Base-by-base conservation (phyloP, 371 early-diverging fungal species). In the Chytridium lagenaria region DNA sequence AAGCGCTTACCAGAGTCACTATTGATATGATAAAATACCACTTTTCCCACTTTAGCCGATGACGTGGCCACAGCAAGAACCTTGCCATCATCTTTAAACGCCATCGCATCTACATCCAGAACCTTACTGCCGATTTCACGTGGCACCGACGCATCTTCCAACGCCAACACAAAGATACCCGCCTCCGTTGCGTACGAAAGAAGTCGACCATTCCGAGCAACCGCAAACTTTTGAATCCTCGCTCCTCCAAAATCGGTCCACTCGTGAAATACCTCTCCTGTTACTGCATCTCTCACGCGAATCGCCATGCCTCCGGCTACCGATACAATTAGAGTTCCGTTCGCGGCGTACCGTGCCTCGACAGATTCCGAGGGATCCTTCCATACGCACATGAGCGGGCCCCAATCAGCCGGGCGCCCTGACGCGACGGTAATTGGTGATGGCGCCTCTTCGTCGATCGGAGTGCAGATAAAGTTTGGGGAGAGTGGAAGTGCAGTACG, bases 401-500 rank as follows among this genome's bases (percentile, higher is more conserved):
- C 30, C 61, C 61, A 61, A 3, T 30, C 36, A 5, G 5, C 3
- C 26, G 7, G 34, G 7, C 61, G 30, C 2, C 61, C 61, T 2
- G 34, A 10, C 61, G 36, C 36, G 37, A 61, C 61, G 34, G 5
- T 7, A 34, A 61, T 23, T 34, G 37, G 61, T 23, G 23, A 55
- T 15, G 61, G 15, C 34, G 30, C 19, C 12, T 2, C 31, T 7
- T 7, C 36, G 2, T 12, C 5, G 7, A 15, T 3, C 36, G 36
- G 23, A 28, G 37, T 23, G 5, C 10, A 16, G 23, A 26, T 16
- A 55, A 55, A 26, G 16, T 44, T 44, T 7, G 55, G 61, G 3
- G 61, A 61, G 26, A 61, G 34, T 26, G 61, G 61, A 34, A 61
- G 34, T 34, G 61, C 61, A 2, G 36, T 34, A 12, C 34, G 36